Conservation (phyloP, 345 rosid species). For the Jatropha curcas region DNA sequence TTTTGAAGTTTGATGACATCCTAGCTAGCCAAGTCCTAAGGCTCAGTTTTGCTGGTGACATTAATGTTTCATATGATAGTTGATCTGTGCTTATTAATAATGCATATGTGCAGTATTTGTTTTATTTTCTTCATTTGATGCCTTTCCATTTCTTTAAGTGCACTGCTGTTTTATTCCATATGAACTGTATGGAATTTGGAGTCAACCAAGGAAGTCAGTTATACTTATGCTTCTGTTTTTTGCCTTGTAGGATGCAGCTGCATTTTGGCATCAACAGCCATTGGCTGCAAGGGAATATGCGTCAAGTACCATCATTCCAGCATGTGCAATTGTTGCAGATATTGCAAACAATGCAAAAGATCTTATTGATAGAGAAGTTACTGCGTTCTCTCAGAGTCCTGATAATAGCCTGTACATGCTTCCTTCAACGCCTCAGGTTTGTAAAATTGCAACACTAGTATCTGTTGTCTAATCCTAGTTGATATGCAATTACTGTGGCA, state of each 20-base stretch:
- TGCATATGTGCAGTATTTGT: constrained; percentile 1
- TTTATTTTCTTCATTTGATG: neutral
- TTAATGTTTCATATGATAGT: neutral
- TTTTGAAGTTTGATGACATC: neutral
- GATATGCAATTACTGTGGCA: neutral
- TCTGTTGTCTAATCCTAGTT: neutral
- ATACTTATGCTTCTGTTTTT: neutral
- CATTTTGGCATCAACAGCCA: constrained; percentile 92
- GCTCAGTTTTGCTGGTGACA: neutral
- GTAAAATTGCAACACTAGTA: constrained; percentile 17
- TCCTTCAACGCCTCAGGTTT: constrained; percentile 91
- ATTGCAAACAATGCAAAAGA: constrained; percentile 80
- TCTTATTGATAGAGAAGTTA: constrained; percentile 74
- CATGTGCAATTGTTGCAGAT: constrained; percentile 62
- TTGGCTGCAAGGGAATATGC: constrained; percentile 83
- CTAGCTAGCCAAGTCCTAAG: neutral
- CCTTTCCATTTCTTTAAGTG: neutral
- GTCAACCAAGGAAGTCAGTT: neutral
- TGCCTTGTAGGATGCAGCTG: constrained; percentile 66
- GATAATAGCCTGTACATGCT: constrained; percentile 90
- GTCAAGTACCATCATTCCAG: constrained; percentile 79
- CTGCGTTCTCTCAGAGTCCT: constrained; percentile 80
- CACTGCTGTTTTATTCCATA: neutral
- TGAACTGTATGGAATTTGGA: neutral
- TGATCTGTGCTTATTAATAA: neutral